Evolutionary conservation across 176 grass and related monocot genomes (phyloP).

Genomic region (Oryza meyeriana): DNA sequence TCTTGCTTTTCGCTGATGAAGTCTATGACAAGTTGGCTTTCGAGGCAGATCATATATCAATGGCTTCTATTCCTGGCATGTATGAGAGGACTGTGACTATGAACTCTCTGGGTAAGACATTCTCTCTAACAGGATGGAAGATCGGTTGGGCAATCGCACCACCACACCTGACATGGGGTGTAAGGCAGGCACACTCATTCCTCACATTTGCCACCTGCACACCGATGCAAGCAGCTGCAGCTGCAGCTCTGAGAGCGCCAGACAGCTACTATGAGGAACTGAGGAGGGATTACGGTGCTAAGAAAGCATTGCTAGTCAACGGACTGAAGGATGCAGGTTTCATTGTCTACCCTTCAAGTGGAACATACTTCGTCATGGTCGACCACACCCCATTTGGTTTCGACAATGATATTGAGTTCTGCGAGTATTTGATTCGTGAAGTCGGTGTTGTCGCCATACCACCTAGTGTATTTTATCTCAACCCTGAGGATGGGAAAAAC

Average conservation of each 20-base stretch:
- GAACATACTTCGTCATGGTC: conserved; percentile 89
- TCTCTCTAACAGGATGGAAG: conserved; percentile 97
- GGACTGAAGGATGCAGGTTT: conserved; percentile 77
- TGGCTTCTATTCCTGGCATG: conserved; percentile 88
- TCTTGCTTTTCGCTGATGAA: conserved; percentile 86
- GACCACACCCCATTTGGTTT: conserved; percentile 94
- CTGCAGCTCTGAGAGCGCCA: conserved; percentile 55
- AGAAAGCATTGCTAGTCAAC: conserved; percentile 77
- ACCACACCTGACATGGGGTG: conserved; percentile 82
- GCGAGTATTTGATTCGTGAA: conserved; percentile 84
- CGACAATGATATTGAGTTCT: conserved; percentile 75
- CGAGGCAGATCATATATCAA: conserved; percentile 84
- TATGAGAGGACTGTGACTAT: conserved; percentile 90
- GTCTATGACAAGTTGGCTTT: conserved; percentile 94
- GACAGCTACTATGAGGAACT: conserved; percentile 85
- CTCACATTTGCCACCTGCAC: conserved; percentile 91
- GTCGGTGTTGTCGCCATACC: conserved; percentile 88
- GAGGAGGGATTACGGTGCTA: conserved; percentile 66
- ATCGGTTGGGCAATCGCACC: conserved; percentile 96
- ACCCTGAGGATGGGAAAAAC: conserved; percentile 93
- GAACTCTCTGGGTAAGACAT: conserved; percentile 98
- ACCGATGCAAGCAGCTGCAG: conserved; percentile 83
- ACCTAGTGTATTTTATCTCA: conserved; percentile 91
- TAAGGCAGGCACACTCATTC: conserved; percentile 95
- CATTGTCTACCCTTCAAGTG: conserved; percentile 83